phyloP scores from a whole-genome alignment of 768 basidiomycete species.

The Macrolepiota albuminosa region DNA sequence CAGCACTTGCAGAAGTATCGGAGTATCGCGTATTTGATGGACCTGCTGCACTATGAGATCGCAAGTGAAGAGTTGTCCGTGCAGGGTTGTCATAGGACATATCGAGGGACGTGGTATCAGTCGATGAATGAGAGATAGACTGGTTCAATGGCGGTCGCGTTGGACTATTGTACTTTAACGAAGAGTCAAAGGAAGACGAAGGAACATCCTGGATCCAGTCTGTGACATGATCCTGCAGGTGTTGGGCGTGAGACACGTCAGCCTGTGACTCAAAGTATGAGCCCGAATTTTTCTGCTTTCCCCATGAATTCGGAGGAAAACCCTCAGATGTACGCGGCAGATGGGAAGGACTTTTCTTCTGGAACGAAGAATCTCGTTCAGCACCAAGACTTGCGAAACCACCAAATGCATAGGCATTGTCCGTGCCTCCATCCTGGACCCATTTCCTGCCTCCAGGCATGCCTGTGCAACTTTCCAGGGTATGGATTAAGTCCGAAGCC shows the following conservation, averaged over 20 bases:
- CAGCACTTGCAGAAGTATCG: background rate
- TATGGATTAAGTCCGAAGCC: constrained; percentile 70
- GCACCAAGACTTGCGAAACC: constrained; percentile 39
- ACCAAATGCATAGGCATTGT: constrained; percentile 54
- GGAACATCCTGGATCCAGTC: constrained; percentile 29
- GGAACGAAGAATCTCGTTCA: constrained; percentile 29
- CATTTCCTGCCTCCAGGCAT: constrained; percentile 64
- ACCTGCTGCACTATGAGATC: constrained; percentile 6
- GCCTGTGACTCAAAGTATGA: constrained; percentile 47
- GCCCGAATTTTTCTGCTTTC: constrained; percentile 38
- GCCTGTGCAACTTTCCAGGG: constrained; percentile 69
- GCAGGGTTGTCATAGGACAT: constrained; percentile 4
- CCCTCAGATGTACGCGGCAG: constrained; percentile 18
- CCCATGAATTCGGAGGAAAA: constrained; percentile 70
- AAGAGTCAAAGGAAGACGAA: constrained; percentile 32
- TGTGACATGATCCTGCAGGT: constrained; percentile 15
- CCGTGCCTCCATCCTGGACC: constrained; percentile 47
- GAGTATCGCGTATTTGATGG: background rate
- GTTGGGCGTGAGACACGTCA: constrained; percentile 16
- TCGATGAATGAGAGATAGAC: constrained; percentile 23
- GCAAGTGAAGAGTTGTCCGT: constrained; percentile 3
- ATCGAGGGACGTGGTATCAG: constrained; percentile 4
- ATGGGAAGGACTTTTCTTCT: constrained; percentile 31
- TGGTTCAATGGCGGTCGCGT: constrained; percentile 21
- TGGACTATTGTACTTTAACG: constrained; percentile 40